A percentile compares a stretch with the other conserved stretches of the same genome.
phyloP scores from a whole-genome alignment of 2,329 filamentous ascomycete species.

The Diaporthe humulicola region DNA sequence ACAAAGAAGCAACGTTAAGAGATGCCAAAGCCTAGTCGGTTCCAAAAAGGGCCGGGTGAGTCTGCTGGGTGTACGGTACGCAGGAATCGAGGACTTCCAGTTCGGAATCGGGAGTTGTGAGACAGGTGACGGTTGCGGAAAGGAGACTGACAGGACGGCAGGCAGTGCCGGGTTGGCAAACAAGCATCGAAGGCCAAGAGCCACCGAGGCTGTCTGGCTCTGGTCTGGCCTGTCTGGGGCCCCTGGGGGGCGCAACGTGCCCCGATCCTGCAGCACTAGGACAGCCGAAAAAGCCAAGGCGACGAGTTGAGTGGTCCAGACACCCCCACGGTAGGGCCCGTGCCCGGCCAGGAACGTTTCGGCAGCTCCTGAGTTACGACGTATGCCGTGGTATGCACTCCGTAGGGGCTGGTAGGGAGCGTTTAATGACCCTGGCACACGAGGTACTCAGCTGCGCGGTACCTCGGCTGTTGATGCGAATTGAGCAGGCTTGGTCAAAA shows the following conservation, averaged over 20 bases:
- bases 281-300: conserved; percentile 20
- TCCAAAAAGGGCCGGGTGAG: not conserved
- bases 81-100: not conserved
- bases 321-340: not conserved
- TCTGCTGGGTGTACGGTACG: not conserved
- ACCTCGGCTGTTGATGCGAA: not conserved
- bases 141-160: conserved; percentile 21
- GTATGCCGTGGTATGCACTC: too few species aligned
- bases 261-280: conserved; percentile 20
- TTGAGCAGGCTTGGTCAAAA: not conserved
- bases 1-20: conserved; percentile 14
- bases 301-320: conserved; percentile 14
- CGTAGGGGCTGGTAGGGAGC: not conserved
- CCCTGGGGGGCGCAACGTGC: not conserved
- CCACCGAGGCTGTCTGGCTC: not conserved
- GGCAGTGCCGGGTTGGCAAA: conserved; percentile 20
- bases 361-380: conserved; percentile 29
- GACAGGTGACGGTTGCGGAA: conserved; percentile 32
- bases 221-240: not conserved
- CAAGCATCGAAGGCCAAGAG: conserved; percentile 30
- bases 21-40: not conserved
- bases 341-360: not conserved
- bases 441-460: not conserved
- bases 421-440: not conserved
- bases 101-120: not conserved